These are phyloP conservation scores for Starmerella floricola DNA, from an alignment of 805 yeast genomes.

Conservation along the genomic window DNA sequence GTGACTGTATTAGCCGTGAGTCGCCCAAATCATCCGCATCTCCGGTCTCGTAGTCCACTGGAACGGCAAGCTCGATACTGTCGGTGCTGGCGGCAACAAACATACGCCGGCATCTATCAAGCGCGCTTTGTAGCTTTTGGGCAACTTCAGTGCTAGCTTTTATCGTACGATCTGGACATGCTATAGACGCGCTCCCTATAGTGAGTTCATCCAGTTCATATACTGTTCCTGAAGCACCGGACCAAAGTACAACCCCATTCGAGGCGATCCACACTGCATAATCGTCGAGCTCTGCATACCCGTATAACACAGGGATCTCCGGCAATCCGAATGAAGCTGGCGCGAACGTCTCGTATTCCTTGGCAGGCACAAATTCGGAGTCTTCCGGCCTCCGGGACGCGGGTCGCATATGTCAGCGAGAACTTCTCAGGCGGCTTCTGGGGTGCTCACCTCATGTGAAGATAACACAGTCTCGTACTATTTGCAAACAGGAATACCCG, in stretches of 20 bases:
- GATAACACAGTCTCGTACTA: no score
- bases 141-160: background rate
- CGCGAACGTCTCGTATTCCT: slow-evolving; percentile 26
- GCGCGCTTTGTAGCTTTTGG: background rate
- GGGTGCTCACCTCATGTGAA: no score
- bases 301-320: slow-evolving; percentile 26
- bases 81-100: background rate
- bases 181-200: background rate
- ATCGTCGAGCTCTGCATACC: background rate
- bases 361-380: slow-evolving; percentile 23
- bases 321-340: slow-evolving; percentile 29
- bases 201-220: slow-evolving; percentile 4
- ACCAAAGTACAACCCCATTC: slow-evolving; percentile 24
- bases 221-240: background rate
- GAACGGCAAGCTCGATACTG: slow-evolving; percentile 13
- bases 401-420: slow-evolving; percentile 11
- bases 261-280: slow-evolving; percentile 23
- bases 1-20: slow-evolving; percentile 2
- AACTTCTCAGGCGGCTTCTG: no score
- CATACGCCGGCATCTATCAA: slow-evolving; percentile 6
- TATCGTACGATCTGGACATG: background rate
- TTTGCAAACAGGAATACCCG: no score
- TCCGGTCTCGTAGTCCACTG: slow-evolving; percentile 17
- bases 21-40: slow-evolving; percentile 18
- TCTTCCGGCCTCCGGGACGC: slow-evolving; percentile 14